Base-by-base conservation (phyloP, 495 filamentous ascomycete genomes). In the Trichoderma asperelloides region DNA sequence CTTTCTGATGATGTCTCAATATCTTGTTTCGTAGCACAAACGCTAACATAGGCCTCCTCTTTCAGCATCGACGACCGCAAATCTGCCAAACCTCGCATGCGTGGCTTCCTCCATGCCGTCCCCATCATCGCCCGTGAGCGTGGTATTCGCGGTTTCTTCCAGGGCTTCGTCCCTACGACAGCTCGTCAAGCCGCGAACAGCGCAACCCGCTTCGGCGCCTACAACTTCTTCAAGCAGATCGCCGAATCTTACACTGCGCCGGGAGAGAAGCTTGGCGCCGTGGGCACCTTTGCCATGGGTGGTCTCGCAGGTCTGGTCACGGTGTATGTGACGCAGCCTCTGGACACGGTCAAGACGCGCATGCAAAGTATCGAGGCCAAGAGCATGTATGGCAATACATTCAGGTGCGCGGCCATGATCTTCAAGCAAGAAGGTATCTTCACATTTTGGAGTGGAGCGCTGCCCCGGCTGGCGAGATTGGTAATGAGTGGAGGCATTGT, bases 331-430 rank as follows among this genome's bases (percentile, higher is more conserved):
- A 88, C 95, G 8, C 95, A 97, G 78, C 95, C 95, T 16, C 79
- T 98, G 45, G 95, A 98, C 74, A 96, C 93, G 0, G 85, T 98
- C 66, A 98, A 98, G 82, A 98, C 95, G 67, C 85, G 93, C 67
- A 98, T 98, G 96, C 95, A 98, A 87, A 95, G 91, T 33, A 89
- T 97, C 55, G 93, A 97, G 74, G 92, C 95, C 9, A 85, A 85
- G 65, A 83, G 80, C 60, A 78, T 90, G 68, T 98, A 98, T 72
- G 91, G 87, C 72, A 97, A 98, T 76, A 95, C 89, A 70, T 87
- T 97, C 71, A 83, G 87, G 43, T 98, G 95, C 75, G 95, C 90
- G 2, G 83, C 85, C 21, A 80, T 88, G 66, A 95, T 98, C 69
- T 88, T 93, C 72, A 91, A 86, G 75, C 89, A 97, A 66, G 95